These are phyloP conservation scores for Kalmanozyma brasiliensis DNA, from an alignment of 1,284 basidiomycete genomes.

Conservation along the genomic window DNA sequence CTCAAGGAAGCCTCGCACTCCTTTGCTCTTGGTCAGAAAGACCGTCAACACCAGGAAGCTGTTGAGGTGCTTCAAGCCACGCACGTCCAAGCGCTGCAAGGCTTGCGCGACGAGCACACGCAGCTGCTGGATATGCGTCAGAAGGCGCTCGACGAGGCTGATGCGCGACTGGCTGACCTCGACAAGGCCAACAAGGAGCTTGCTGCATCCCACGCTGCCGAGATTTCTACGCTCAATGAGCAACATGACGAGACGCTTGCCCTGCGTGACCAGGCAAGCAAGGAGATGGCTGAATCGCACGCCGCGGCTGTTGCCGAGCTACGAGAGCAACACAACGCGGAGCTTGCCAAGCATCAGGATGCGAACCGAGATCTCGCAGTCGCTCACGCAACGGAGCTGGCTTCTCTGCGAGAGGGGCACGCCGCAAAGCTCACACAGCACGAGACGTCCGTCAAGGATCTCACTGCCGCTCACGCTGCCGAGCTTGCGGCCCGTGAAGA, in stretches of 20 bases:
- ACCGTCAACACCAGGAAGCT: conserved; percentile 39
- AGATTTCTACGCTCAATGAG: conserved; percentile 14
- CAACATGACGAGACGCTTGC: conserved; percentile 5
- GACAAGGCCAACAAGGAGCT: conserved; percentile 14
- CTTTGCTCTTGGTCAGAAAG: conserved; percentile 42
- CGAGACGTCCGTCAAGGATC: conserved; percentile 10
- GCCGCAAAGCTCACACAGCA: too few relatives aligned
- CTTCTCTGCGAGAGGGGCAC: conserved; percentile 1
- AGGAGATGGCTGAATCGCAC: conserved; percentile 6
- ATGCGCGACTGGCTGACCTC: conserved; percentile 27
- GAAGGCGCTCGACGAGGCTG: conserved; percentile 25
- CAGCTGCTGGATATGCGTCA: conserved; percentile 30
- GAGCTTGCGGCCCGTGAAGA: conserved; percentile 13
- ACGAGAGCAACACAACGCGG: background rate
- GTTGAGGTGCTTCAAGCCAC: conserved; percentile 31
- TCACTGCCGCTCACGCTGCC: conserved; percentile 10
- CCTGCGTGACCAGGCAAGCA: conserved; percentile 16
- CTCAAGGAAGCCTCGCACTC: conserved; percentile 39
- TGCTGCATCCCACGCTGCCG: conserved; percentile 11
- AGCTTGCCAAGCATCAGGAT: too few relatives aligned
- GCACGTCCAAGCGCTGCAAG: conserved; percentile 23
- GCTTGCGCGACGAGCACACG: conserved; percentile 32
- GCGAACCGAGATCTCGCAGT: conserved; percentile 6
- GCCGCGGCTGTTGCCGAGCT: conserved; percentile 4
- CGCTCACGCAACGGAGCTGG: background rate